Conservation (phyloP, 2,329 filamentous ascomycete genomes). For the Fusarium veterinarium region DNA sequence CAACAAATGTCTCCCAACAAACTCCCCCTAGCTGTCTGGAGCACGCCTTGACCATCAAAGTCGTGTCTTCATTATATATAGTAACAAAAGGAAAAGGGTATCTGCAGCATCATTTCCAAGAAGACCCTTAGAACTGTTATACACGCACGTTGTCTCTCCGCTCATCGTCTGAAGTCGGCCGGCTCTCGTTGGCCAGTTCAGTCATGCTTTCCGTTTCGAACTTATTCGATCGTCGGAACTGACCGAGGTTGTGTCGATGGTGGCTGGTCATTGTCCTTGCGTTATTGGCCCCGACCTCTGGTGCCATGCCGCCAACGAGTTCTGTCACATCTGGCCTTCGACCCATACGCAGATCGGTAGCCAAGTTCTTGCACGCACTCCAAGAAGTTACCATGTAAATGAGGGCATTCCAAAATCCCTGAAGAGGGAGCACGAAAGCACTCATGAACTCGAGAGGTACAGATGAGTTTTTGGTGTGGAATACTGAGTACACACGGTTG, state of each 20-base stretch:
- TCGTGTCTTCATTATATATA: conserved; percentile 30
- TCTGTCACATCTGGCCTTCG: conserved; percentile 50
- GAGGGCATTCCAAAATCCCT: conserved; percentile 86
- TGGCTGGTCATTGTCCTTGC: conserved; percentile 2
- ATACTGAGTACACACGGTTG: conserved; percentile 79
- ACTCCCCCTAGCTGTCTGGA: not conserved
- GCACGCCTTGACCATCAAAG: conserved; percentile 4
- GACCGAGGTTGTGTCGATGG: conserved; percentile 39
- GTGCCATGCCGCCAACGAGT: conserved; percentile 45
- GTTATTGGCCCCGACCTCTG: conserved; percentile 13
- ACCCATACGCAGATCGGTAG: conserved; percentile 50
- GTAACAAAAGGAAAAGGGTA: conserved; percentile 17
- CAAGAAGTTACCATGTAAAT: conserved; percentile 81
- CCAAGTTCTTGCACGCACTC: conserved; percentile 67
- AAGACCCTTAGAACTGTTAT: conserved; percentile 3
- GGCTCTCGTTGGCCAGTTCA: conserved; percentile 56
- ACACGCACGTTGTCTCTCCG: conserved; percentile 22
- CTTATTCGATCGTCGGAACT: conserved; percentile 51
- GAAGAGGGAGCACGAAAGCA: conserved; percentile 80
- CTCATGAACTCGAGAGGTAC: conserved; percentile 75
- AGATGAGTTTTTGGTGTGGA: conserved; percentile 63
- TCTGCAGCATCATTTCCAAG: conserved; percentile 2
- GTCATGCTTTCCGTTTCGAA: conserved; percentile 65
- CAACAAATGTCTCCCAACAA: not conserved
- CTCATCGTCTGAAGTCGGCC: conserved; percentile 52